phyloP scores from a whole-genome alignment of 2,329 filamentous ascomycete species.

The Didymella keratinophila region DNA sequence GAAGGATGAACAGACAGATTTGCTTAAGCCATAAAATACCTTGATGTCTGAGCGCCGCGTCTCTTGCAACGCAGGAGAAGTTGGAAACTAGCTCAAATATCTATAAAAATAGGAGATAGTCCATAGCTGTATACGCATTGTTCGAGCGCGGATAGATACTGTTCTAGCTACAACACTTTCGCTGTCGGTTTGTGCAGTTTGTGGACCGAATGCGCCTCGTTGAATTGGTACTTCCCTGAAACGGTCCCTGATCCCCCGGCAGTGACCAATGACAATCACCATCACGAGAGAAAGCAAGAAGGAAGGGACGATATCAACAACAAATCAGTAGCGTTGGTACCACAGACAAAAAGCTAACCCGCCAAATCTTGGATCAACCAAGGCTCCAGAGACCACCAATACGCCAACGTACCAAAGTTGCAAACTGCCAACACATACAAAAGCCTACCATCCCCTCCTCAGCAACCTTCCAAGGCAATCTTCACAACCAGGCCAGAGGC shows the following conservation, averaged over 20 bases:
- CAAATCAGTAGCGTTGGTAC: background rate
- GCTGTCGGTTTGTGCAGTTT: background rate
- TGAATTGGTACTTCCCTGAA: background rate
- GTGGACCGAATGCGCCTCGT: background rate
- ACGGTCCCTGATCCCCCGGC: background rate
- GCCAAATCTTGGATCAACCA: background rate
- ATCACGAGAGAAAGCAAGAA: background rate
- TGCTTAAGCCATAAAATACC: background rate
- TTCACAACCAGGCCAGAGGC: no score
- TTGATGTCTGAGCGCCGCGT: background rate
- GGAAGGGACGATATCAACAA: background rate
- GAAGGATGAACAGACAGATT: background rate
- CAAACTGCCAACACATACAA: background rate
- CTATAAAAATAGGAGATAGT: no score
- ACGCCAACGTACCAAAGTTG: conserved; percentile 1
- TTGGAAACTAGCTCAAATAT: no score
- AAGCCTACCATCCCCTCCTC: background rate
- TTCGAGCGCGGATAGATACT: no score
- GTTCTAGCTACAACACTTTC: no score
- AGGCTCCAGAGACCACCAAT: conserved; percentile 1
- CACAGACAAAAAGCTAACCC: conserved; percentile 1
- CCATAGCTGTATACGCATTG: no score
- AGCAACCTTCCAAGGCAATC: background rate
- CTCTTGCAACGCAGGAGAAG: background rate
- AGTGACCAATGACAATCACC: background rate